Conservation (phyloP, 176 grass and related monocot genomes). For the Canna indica region DNA sequence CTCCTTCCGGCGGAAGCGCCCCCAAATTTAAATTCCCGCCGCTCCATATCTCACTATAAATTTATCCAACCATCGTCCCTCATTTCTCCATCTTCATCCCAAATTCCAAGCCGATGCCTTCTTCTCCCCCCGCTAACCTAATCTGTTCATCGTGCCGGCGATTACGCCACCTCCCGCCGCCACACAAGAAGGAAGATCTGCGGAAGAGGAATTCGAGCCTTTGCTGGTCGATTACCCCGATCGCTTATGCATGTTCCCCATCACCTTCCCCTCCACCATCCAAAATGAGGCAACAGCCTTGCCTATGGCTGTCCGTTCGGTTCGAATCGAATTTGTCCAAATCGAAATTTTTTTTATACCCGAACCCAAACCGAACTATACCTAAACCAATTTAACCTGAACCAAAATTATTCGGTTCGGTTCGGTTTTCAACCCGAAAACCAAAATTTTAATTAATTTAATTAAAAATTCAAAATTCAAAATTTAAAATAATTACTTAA, state of each 20-base stretch:
- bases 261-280: background rate
- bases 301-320: too few species aligned
- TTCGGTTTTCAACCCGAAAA: too few species aligned
- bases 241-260: constrained; percentile 12
- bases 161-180: background rate
- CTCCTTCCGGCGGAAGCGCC: background rate
- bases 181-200: background rate
- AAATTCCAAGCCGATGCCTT: background rate
- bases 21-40: background rate
- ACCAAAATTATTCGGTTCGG: too few species aligned
- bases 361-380: too few species aligned
- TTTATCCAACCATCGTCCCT: background rate
- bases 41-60: background rate
- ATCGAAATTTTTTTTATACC: too few species aligned
- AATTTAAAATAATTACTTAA: too few species aligned
- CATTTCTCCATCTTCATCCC: background rate
- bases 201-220: background rate
- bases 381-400: too few species aligned
- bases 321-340: too few species aligned
- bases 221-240: constrained; percentile 1
- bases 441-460: too few species aligned
- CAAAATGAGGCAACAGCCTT: too few species aligned
- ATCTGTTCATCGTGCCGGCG: background rate
- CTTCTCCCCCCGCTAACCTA: background rate
- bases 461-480: too few species aligned